Evolutionary conservation across 768 basidiomycete genomes (phyloP).

Genomic region (Agrocybe praecox): DNA sequence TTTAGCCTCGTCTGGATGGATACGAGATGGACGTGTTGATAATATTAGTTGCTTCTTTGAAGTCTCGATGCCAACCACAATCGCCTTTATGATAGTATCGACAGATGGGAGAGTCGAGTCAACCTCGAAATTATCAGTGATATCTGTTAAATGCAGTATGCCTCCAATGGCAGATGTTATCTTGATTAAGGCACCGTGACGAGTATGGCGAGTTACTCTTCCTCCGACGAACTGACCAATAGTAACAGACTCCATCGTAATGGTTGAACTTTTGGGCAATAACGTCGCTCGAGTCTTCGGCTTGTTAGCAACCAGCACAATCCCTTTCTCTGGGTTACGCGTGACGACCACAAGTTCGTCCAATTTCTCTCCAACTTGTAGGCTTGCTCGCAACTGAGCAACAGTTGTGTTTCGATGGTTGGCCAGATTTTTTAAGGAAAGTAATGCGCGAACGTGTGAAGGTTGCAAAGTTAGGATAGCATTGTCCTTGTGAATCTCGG

Average conservation of each 20-base stretch:
- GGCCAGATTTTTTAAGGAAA: conserved; percentile 89
- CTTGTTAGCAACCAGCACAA: conserved; percentile 82
- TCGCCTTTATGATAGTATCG: conserved; percentile 69
- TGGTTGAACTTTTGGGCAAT: conserved; percentile 42
- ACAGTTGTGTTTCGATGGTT: conserved; percentile 71
- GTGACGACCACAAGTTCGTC: conserved; percentile 87
- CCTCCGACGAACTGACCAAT: conserved; percentile 81
- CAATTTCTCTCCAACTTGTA: conserved; percentile 73
- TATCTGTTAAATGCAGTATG: conserved; percentile 79
- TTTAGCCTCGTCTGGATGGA: conserved; percentile 52
- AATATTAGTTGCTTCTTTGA: conserved; percentile 71
- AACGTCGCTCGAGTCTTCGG: conserved; percentile 57
- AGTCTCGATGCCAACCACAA: conserved; percentile 70
- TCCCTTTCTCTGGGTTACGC: conserved; percentile 80
- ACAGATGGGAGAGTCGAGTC: conserved; percentile 56
- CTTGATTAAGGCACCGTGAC: conserved; percentile 77
- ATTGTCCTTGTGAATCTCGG: conserved; percentile 86
- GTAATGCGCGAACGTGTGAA: conserved; percentile 69
- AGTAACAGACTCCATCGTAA: conserved; percentile 67
- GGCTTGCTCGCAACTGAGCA: conserved; percentile 59
- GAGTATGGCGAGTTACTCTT: conserved; percentile 73
- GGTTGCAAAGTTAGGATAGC: conserved; percentile 73
- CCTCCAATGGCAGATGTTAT: conserved; percentile 73
- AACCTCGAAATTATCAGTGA: conserved; percentile 75
- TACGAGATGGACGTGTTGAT: conserved; percentile 76